Base-by-base conservation (phyloP, 306 rosid genomes). In the Malus sieversii region DNA sequence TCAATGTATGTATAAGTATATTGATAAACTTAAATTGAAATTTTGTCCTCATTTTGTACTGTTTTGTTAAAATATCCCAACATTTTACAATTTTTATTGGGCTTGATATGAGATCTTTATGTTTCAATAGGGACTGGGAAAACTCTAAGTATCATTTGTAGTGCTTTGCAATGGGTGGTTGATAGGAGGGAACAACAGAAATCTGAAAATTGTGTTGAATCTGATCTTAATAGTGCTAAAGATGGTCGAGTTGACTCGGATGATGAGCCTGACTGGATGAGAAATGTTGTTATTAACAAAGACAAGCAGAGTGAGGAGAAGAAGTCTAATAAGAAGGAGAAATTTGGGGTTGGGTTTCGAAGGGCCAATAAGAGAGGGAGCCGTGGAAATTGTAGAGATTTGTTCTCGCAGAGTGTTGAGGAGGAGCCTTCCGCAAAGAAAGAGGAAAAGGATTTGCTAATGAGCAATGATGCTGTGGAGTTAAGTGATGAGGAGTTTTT, bases 251-350 rank as follows among this genome's bases (percentile, higher is more conserved):
- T 22, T 66, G 88, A 83, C 71, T 88, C 86, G 10, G 96, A 91
- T 81, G 96, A 88, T 57, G 98, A 91, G 48, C 98, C 98, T 73
- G 97, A 94, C 83, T 91, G 98, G 97, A 83, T 94, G 91, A 87
- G 90, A 72, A 80, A 84, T 67, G 90, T 89, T 73, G 84, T 66
- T 38, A 38, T 38, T 38, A 38, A 90, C 73, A 80, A 85, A 51
- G 82, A 88, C 33, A 52, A 33, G 63, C 62, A 72, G 29, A 25
- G 48, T 52, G 81, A 71, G 82, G 83, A 83, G 77, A 84, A 55
- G 72, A 88, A 81, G 75, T 61, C 19, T 3, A 82, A 44, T 23
- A 85, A 42, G 12, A 42, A 79, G 72, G 75, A 83, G 35, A 88
- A 81, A 65, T 66, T 67, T 78, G 81, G 70, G 48, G 22, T 66